Percentiles rank a stretch among this genome's conserved stretches.
Evolutionary conservation across 805 yeast species (phyloP).

Genomic region (Saturnispora silvae): DNA sequence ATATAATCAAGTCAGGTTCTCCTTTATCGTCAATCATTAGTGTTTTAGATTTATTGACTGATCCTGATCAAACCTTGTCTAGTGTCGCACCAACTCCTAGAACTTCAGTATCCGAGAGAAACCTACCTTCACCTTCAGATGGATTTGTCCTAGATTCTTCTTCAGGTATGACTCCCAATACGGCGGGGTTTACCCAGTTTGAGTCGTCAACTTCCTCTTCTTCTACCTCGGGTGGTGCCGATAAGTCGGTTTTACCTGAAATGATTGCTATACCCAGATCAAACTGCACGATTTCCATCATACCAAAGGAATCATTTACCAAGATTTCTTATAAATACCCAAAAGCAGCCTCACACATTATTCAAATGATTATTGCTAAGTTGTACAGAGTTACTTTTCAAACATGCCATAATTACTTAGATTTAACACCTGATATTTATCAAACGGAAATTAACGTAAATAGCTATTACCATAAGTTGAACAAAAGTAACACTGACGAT

Average conservation of each 20-base stretch:
- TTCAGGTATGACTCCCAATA: neutral
- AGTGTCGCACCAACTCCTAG: constrained; percentile 12
- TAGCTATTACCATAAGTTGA: constrained; percentile 26
- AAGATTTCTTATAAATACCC: constrained; percentile 68
- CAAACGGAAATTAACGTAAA: constrained; percentile 66
- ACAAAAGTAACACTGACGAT: constrained; percentile 40
- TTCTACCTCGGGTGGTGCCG: constrained; percentile 3
- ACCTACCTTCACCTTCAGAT: constrained; percentile 7
- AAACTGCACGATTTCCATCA: constrained; percentile 80
- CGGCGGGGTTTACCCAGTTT: neutral
- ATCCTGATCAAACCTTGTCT: constrained; percentile 8
- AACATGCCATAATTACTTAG: constrained; percentile 79
- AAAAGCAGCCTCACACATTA: constrained; percentile 83
- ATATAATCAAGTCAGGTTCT: constrained; percentile 72
- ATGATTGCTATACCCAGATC: constrained; percentile 66
- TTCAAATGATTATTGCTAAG: constrained; percentile 82
- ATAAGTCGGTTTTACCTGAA: constrained; percentile 12
- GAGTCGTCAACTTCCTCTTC: neutral
- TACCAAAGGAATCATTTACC: constrained; percentile 75
- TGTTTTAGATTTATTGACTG: constrained; percentile 58
- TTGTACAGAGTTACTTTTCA: constrained; percentile 85
- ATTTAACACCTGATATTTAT: constrained; percentile 70
- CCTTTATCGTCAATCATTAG: constrained; percentile 78
- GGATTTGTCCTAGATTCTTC: constrained; percentile 11
- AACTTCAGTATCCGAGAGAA: neutral